Evolutionary conservation across 2,329 filamentous ascomycete genomes (phyloP), one percentile per base, ranked within the genome.

Genomic region (Trichophyton benhamiae): DNA sequence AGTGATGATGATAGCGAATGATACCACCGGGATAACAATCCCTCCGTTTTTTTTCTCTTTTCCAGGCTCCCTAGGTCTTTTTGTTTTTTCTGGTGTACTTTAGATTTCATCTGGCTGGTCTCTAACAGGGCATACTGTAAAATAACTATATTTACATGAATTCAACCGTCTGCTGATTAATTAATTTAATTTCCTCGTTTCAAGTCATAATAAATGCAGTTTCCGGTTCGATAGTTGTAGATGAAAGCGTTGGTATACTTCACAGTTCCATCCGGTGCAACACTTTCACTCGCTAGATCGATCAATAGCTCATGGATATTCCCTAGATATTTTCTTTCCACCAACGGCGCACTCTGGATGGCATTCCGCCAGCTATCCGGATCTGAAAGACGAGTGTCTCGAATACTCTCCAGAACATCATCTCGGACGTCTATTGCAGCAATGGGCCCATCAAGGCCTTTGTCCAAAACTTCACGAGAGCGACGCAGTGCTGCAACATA

Each of bases 401-500:
- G 80, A 60, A 97, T 86, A 36, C 87, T 76, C 42, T 91, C 86
- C 68, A 97, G 83, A 22, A 95, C 83, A 57, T 87, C 84, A 68
- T 96, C 91, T 59, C 89, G 86, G 1, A 89, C 90, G 74, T 97
- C 92, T 59, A 97, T 87, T 0, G 91, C 92, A 8, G 88, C 83
- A 62, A 96, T 88, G 0, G 91, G 90, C 0, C 89, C 89, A 33
- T 87, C 82, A 3, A 89, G 78, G 66, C 90, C 90, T 3, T 82
- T 83, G 36, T 87, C 83, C 11, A 90, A 81, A 41, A 91, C 79
- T 61, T 82, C 83, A 33, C 83, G 80, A 33, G 79, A 80, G 36
- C 76, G 77, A 4, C 78, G 70, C 60, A 83, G 78, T n/a, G 81
- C 82, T 74, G 64, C 52, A 64, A 41, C n/a, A 25, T 11, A 53